Evolutionary conservation across 306 rosid genomes (phyloP).

Genomic region (Dryas octopetala): DNA sequence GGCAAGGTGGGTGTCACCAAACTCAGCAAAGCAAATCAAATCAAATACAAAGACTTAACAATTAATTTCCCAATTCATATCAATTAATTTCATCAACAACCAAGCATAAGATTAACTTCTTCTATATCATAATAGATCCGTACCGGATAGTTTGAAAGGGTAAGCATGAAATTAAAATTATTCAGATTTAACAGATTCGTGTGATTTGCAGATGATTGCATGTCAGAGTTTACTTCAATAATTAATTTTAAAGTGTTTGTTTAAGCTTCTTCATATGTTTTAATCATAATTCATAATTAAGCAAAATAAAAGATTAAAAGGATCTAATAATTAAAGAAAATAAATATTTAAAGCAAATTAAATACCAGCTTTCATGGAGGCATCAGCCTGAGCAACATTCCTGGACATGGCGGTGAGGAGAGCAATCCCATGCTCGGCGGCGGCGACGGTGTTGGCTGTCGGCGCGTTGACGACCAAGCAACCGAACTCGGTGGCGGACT

Average conservation of each 20-base stretch:
- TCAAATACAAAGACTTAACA: background rate
- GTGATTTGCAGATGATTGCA: no score
- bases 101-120: background rate
- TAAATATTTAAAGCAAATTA: no score
- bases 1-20: background rate
- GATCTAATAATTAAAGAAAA: no score
- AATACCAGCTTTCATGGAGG: slow-evolving; percentile 78
- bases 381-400: slow-evolving; percentile 85
- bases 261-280: no score
- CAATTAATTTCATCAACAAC: background rate
- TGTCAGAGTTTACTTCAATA: no score
- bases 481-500: slow-evolving; percentile 86
- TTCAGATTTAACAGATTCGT: no score
- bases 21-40: background rate
- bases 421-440: slow-evolving; percentile 88
- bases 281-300: no score
- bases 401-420: slow-evolving; percentile 85
- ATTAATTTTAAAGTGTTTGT: no score
- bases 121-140: no score
- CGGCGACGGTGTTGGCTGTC: slow-evolving; percentile 83
- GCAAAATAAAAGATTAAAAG: no score
- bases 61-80: background rate
- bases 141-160: no score
- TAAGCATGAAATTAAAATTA: no score
- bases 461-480: slow-evolving; percentile 90